Evolutionary conservation across 805 yeast species (phyloP).

Genomic region (Saturnispora sanitii): DNA sequence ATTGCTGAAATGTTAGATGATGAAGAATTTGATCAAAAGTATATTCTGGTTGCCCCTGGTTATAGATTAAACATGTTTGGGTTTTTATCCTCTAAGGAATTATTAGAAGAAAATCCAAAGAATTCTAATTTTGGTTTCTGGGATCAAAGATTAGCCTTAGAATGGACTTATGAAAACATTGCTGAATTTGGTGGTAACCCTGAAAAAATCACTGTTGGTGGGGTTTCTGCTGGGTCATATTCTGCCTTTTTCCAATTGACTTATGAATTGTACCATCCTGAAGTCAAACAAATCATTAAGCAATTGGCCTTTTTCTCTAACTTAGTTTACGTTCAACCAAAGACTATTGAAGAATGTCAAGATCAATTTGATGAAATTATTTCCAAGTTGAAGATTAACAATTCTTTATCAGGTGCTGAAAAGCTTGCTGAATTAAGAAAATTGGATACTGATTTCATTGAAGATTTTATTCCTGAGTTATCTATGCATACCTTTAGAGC

Average conservation of each 20-base stretch:
- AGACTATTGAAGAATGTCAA: slow-evolving; percentile 27
- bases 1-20: slow-evolving; percentile 20
- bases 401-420: slow-evolving; percentile 9
- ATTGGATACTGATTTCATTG: slow-evolving; percentile 13
- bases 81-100: slow-evolving; percentile 30
- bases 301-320: slow-evolving; percentile 29
- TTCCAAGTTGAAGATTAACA: slow-evolving; percentile 17
- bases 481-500: slow-evolving; percentile 28
- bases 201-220: slow-evolving; percentile 33
- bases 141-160: slow-evolving; percentile 38
- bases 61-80: slow-evolving; percentile 35
- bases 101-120: slow-evolving; percentile 25
- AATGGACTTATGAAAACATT: slow-evolving; percentile 37
- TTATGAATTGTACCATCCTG: slow-evolving; percentile 34
- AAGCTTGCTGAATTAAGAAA: slow-evolving; percentile 10
- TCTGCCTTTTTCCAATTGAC: slow-evolving; percentile 34
- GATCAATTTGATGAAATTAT: slow-evolving; percentile 30
- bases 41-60: slow-evolving; percentile 30
- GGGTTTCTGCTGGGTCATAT: slow-evolving; percentile 39
- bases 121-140: slow-evolving; percentile 31
- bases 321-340: slow-evolving; percentile 31
- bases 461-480: slow-evolving; percentile 16
- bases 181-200: slow-evolving; percentile 39
- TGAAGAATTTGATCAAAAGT: slow-evolving; percentile 25
- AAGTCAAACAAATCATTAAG: slow-evolving; percentile 31